Base-by-base conservation (phyloP, 2,329 filamentous ascomycete genomes). In the Acarospora socialis region DNA sequence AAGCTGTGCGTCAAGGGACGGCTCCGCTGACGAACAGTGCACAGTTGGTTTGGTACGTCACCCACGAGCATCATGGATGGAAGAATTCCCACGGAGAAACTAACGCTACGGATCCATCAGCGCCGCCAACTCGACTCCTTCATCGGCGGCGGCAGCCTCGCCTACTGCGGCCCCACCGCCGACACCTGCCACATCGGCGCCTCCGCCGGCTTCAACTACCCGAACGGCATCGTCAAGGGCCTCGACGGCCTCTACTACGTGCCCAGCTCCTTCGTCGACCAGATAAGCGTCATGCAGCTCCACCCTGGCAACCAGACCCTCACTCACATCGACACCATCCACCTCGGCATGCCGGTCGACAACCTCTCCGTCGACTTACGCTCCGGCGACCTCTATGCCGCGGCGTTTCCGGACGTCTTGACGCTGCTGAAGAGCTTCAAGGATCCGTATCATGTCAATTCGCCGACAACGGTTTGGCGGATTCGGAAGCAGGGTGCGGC, bases 291-390 rank as follows among this genome's bases (percentile, higher is more conserved):
- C 4, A 45, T 43, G 34, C 32, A 40, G 2, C 27, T 50, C 13
- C 8, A 25, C 9, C 32, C 36, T 5, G 31, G 39, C 21, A n/a
- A n/a, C n/a, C 21, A 41, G 6, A 33, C 42, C n/a, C 36, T 51
- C 3, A 32, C 37, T 9, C 30, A 43, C 22, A 16, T 44, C 35
- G 46, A 43, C 24, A 41, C 39, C 2, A 48, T 58, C 26, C 28
- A 46, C 21, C 33, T 46, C 5, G 41, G 45, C 9, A 41, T 49
- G 15, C 49, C 51, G 0, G 34, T 56, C 4, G 55, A 57, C 34
- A 57, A 57, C 22, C 32, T 57, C 6, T 49, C 48, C 1, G 36
- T 56, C n/a, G 55, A 58, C 33, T n/a, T n/a, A n/a, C 38, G 35
- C 3, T 45, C 54, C 14, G 54, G 55, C 1, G 48, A 55, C 20